Base-by-base conservation (phyloP, 768 basidiomycete species). In the Auricularia heimuer region DNA sequence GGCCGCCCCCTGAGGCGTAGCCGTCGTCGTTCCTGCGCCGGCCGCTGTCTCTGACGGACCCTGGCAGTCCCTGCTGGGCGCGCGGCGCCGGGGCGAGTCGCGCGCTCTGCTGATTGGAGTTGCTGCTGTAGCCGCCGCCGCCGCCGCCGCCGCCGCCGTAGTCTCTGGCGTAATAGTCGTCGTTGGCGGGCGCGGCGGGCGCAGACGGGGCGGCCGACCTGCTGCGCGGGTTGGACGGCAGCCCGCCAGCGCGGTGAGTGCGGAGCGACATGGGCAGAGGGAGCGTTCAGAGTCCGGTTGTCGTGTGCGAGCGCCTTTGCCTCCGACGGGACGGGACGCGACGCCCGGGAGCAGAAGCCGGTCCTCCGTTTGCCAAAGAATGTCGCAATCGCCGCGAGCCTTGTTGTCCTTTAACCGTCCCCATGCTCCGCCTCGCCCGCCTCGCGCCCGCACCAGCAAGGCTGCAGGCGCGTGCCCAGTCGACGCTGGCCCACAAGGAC, bases 401-500 rank as follows among this genome's bases (percentile, higher is more conserved):
- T 56, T 56, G 54, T 56, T 56, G 54, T 24, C 33, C 60, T 61
- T 54, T 18, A 24, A 33, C 63, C 51, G 14, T 14, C 16, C 18
- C 34, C 33, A 64, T 64, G 64, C 64, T 64, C 47, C 16, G 54
- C 16, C 51, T 36, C 47, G 45, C 16, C 21, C 44, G 21, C 47
- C 18, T 21, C 21, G 47, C 47, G 21, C 21, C 47, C 18, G 11
- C 11, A 1, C 6, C 47, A 18, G 47, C 47, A 4, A 16, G 47
- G 14, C 47, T 51, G 14, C 18, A 21, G 47, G 47, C 47, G 21
- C 47, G 47, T 21, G 21, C 47, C 14, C 18, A 51, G 47, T 51
- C 47, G 18, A 51, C 47, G 10, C 10, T 51, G 11, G 47, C 47
- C 4, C 56, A 60, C 24, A 79, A 77, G 67, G 77, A 82, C 68